Base-by-base conservation (phyloP, 805 yeast genomes). In the Phaffomyces opuntiae region DNA sequence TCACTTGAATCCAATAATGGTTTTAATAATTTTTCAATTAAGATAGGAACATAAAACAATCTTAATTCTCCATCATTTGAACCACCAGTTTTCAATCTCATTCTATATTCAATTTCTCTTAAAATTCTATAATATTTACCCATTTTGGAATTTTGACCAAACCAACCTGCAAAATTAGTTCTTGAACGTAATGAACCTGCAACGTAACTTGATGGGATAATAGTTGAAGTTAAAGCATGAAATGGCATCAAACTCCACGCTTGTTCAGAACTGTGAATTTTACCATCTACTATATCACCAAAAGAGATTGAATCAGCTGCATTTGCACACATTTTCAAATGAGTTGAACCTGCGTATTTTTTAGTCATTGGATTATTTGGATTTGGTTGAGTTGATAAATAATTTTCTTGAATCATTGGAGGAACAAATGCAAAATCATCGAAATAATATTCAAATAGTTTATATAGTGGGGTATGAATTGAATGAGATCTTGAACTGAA, bases 381-480 rank as follows among this genome's bases (percentile, higher is more conserved):
- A 8, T 70, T 49, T 2, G 95, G 96, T 36, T 68, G 68, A 0
- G 95, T 81, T 33, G 66, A 67, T 41, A 87, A 64, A 61, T 93
- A 93, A 66, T 93, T 93, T 62, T 93, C 99, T 60, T 91, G 97
- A 44, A 93, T 77, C 98, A 93, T 91, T 50, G 91, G 72, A 6
- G 99, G 98, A 1, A 95, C 81, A 61, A 93, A 84, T 60, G 89
- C 96, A 65, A 87, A 86, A 65, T 93, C 99, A 64, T 88, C 89
- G 70, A 93, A 93, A 61, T 89, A 93, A 43, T 88, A 73, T 55
- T 86, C 91, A 57, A 91, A 81, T 60, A 88, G 86, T 51, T 88
- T 96, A 63, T 82, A 84, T 51, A 91, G 62, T 3, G 81, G 72
- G 3, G 77, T 67, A 53, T 65, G 67, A 17, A 70, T 75, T 46